These are phyloP conservation scores for Psilocybe azurescens DNA, from an alignment of 768 basidiomycete genomes.

Conservation along the genomic window DNA sequence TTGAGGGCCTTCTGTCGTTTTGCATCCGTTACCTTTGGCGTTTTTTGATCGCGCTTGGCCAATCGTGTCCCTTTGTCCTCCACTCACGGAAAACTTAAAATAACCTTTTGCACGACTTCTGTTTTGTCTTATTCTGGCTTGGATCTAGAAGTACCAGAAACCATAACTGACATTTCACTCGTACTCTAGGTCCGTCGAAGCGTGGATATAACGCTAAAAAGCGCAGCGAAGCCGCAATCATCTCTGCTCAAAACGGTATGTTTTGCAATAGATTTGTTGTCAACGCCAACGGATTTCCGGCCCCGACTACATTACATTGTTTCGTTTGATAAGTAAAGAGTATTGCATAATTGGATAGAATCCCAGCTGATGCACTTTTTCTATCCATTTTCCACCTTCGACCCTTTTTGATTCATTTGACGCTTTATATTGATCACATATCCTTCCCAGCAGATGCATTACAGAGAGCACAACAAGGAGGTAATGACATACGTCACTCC, in stretches of 20 bases:
- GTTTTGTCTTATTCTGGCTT: constrained; percentile 10
- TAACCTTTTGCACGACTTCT: constrained; percentile 4
- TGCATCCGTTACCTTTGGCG: constrained; percentile 8
- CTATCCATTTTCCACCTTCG: not conserved
- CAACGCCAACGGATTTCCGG: not conserved
- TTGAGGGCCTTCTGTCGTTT: constrained; percentile 8
- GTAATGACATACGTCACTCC: not conserved
- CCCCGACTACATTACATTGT: not conserved
- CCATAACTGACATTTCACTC: constrained; percentile 8
- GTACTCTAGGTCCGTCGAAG: constrained; percentile 49
- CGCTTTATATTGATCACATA: not conserved
- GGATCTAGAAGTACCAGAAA: not conserved
- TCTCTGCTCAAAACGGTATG: constrained; percentile 68
- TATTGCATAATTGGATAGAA: not conserved
- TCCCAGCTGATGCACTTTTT: not conserved
- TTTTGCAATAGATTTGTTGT: constrained; percentile 4
- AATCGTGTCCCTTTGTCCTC: constrained; percentile 6
- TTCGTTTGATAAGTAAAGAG: not conserved
- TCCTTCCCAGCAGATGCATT: constrained; percentile 14
- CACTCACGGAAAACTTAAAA: constrained; percentile 16
- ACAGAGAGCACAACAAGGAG: constrained; percentile 14
- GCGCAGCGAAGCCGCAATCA: constrained; percentile 71
- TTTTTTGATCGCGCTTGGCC: constrained; percentile 1
- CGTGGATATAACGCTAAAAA: constrained; percentile 77
- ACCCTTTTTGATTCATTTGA: not conserved